Evolutionary conservation across 2,329 filamentous ascomycete species (phyloP).

Genomic region (Arachnomyces sp.): DNA sequence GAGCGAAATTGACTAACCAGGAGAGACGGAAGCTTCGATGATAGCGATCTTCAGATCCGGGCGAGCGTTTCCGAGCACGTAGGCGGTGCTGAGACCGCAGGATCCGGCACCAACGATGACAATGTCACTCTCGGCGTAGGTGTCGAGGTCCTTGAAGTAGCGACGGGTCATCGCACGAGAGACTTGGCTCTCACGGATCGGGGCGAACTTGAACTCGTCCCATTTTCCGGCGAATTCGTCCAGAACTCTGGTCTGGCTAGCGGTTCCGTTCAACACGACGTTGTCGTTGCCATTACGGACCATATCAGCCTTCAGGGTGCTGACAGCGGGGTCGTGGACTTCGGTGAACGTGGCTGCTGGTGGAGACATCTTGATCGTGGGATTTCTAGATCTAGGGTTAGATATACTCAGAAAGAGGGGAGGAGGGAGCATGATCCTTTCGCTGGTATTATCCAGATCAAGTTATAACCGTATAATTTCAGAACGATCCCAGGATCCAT

Average conservation of each 20-base stretch:
- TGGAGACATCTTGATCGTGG: slow-evolving; percentile 68
- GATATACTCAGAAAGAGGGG: slow-evolving; percentile 26
- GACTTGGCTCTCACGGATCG: slow-evolving; percentile 86
- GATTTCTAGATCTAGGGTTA: slow-evolving; percentile 20
- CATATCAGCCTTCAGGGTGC: slow-evolving; percentile 36
- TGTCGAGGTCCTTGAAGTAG: slow-evolving; percentile 86
- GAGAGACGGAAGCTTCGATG: slow-evolving; percentile 79
- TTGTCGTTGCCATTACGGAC: slow-evolving; percentile 40
- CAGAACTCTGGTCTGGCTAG: slow-evolving; percentile 47
- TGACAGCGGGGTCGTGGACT: slow-evolving; percentile 30
- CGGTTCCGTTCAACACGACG: too few species aligned
- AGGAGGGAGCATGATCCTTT: slow-evolving; percentile 86
- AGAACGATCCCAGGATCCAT: slow-evolving; percentile 31
- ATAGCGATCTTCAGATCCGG: slow-evolving; percentile 89
- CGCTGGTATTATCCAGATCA: too few species aligned
- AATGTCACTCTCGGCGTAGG: slow-evolving; percentile 84
- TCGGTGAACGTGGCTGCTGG: slow-evolving; percentile 60
- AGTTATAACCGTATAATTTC: too few species aligned
- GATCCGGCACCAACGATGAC: slow-evolving; percentile 89
- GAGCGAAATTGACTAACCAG: slow-evolving; percentile 45
- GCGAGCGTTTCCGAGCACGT: slow-evolving; percentile 72
- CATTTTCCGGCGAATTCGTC: slow-evolving; percentile 67
- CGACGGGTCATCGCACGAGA: slow-evolving; percentile 88
- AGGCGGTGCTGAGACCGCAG: slow-evolving; percentile 78
- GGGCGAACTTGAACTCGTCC: slow-evolving; percentile 73